Evolutionary conservation across 2,329 filamentous ascomycete species (phyloP), one percentile per base, ranked within the genome.

Genomic region (Penicillium sp.): DNA sequence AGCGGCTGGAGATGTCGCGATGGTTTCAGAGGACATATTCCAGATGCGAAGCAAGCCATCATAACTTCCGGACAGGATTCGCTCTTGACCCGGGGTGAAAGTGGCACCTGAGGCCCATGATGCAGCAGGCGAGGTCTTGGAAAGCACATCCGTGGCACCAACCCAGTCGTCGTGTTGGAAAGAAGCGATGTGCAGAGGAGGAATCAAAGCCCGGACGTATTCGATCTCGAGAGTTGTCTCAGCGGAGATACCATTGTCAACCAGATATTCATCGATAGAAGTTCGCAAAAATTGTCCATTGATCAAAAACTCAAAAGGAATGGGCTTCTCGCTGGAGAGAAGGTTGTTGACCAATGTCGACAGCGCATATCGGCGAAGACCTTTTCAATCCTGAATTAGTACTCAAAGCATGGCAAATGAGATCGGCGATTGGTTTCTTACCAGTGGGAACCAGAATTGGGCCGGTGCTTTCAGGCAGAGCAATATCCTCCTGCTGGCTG

Each of bases 151-250:
- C 24, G 97, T 86, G 24, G 85, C 84, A 70, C 90, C 90, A 45
- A 99, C 89, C 94, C 94, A 99, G 73, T 97, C 94, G 68, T 99
- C 92, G 72, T 99, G 93, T 77, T 97, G 88, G 72, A 96, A 99
- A 69, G 89, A 94, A 11, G 92, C 88, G 64, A 96, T 87, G 72
- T 94, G 93, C 34, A 89, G 81, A 16, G 94, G 94, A 7, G 94
- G 94, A 56, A 97, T 86, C 63, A 97, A 79, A 59, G 92, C 94
- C 66, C 92, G 88, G 34, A 97, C 91, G 75, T 97, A 99, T 78
- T 97, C 92, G 53, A 99, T 83, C 34, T 88, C 88, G 48, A 99
- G 78, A 4, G 88, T 93, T 4, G 88, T 89, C 78, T 99, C 94
- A 40, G 91, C 84, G 18, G 91, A 96, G 57, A 97, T 87, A 46